phyloP scores from a whole-genome alignment of 257 asterid species.

The Plantago ovata region DNA sequence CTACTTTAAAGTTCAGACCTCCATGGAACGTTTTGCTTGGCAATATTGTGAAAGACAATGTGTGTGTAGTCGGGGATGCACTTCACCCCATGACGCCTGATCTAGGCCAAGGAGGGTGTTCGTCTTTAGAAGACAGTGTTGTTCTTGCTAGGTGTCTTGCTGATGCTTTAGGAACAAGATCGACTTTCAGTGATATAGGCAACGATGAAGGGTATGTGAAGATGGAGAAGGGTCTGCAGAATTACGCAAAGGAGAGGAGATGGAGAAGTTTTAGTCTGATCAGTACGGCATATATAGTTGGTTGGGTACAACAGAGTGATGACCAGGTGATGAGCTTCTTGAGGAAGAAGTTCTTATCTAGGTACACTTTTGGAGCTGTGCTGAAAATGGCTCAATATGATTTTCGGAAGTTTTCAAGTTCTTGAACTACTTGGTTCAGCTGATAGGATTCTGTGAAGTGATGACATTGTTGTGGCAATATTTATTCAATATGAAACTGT shows the following conservation, averaged over 20 bases:
- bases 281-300: conserved; percentile 48
- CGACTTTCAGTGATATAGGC: not conserved
- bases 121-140: conserved; percentile 61
- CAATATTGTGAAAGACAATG: conserved; percentile 39
- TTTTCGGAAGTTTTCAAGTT: conserved; percentile 32
- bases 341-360: conserved; percentile 37
- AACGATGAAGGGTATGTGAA: conserved; percentile 20
- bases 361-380: conserved; percentile 20
- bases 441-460: not conserved
- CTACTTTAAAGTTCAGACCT: conserved; percentile 42
- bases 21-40: conserved; percentile 59
- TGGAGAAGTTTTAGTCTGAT: conserved; percentile 72
- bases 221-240: conserved; percentile 35
- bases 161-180: conserved; percentile 26
- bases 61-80: conserved; percentile 70
- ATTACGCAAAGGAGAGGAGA: conserved; percentile 52
- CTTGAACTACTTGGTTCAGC: conserved; percentile 13
- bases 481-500: no score
- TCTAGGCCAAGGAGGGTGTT: conserved; percentile 78
- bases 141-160: conserved; percentile 61
- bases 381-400: conserved; percentile 43
- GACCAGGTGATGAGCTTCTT: conserved; percentile 41
- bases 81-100: conserved; percentile 89
- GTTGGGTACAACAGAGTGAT: conserved; percentile 51
- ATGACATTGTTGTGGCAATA: not conserved